phyloP scores from a whole-genome alignment of 495 filamentous ascomycete genomes.

The Evernia prunastri region DNA sequence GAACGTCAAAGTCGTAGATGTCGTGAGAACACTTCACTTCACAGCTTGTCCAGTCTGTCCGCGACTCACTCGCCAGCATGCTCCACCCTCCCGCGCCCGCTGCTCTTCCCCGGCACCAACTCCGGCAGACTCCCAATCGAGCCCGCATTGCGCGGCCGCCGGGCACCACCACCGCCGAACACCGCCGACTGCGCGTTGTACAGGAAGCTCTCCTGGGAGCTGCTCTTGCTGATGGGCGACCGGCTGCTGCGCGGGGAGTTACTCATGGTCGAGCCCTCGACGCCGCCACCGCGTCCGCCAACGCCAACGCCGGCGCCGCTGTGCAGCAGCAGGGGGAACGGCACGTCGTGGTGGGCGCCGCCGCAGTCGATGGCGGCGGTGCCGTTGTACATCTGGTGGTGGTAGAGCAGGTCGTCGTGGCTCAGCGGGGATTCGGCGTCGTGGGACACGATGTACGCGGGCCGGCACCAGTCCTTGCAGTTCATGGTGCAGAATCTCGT shows the following conservation, averaged over 20 bases:
- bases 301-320: slow-evolving; percentile 32
- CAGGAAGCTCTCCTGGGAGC: slow-evolving; percentile 50
- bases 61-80: slow-evolving; percentile 10
- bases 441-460: neutral
- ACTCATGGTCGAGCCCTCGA: slow-evolving; percentile 36
- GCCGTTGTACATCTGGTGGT: slow-evolving; percentile 43
- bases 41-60: too few species aligned
- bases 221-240: slow-evolving; percentile 53
- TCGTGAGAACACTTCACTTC: slow-evolving; percentile 2
- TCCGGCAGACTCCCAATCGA: slow-evolving; percentile 54
- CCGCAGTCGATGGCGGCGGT: too few species aligned
- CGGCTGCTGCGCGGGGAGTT: slow-evolving; percentile 46
- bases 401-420: slow-evolving; percentile 40
- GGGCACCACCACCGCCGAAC: too few species aligned
- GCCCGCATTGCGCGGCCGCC: slow-evolving; percentile 49
- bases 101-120: slow-evolving; percentile 44
- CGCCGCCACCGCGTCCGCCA: slow-evolving; percentile 30
- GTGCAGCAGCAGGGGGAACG: slow-evolving; percentile 40
- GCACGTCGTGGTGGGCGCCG: slow-evolving; percentile 41
- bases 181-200: too few species aligned
- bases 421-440: slow-evolving; percentile 29
- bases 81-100: slow-evolving; percentile 37
- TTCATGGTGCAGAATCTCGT: slow-evolving; percentile 1
- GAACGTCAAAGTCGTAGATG: slow-evolving; percentile 7
- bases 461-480: slow-evolving; percentile 8